Conservation (phyloP, 2,329 filamentous ascomycete genomes). For the Venturia carpophila region DNA sequence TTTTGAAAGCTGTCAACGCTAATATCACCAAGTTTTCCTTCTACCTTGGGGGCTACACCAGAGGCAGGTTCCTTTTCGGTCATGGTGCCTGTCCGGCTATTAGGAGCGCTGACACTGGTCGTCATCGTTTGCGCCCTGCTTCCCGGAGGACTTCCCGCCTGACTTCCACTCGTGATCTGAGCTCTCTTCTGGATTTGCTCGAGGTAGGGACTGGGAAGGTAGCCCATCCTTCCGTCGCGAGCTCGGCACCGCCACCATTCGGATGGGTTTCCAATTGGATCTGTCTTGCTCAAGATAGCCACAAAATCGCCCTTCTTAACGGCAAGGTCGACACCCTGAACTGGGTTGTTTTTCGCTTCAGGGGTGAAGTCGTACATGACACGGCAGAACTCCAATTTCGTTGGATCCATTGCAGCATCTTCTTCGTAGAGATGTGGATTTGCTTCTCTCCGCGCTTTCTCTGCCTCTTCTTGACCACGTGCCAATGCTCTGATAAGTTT, state of each 20-base stretch:
- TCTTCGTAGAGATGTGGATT: slow-evolving; percentile 38
- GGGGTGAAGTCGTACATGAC: slow-evolving; percentile 91
- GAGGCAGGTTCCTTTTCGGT: slow-evolving; percentile 37
- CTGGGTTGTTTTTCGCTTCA: slow-evolving; percentile 48
- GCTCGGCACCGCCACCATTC: slow-evolving; percentile 98
- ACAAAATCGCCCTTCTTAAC: slow-evolving; percentile 95
- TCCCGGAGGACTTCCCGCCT: slow-evolving; percentile 35
- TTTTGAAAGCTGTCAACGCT: slow-evolving; percentile 64
- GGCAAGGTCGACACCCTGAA: slow-evolving; percentile 71
- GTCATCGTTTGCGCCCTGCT: slow-evolving; percentile 51
- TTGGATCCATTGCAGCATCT: slow-evolving; percentile 61
- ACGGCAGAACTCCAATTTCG: slow-evolving; percentile 92
- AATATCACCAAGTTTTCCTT: slow-evolving; percentile 56
- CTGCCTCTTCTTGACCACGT: slow-evolving; percentile 75
- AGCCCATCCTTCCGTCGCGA: slow-evolving; percentile 82
- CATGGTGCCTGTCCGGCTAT: slow-evolving; percentile 39
- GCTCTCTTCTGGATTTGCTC: slow-evolving; percentile 59
- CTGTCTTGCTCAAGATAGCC: slow-evolving; percentile 83
- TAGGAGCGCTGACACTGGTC: slow-evolving; percentile 32
- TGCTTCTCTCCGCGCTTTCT: slow-evolving; percentile 51
- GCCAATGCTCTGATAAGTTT: slow-evolving; percentile 86
- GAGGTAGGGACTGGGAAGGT: slow-evolving; percentile 84
- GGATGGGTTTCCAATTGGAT: slow-evolving; percentile 82
- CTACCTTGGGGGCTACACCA: slow-evolving; percentile 38
- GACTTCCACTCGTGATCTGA: slow-evolving; percentile 37